These are phyloP conservation scores for Imleria badia DNA, from an alignment of 768 basidiomycete species.

Conservation along the genomic window DNA sequence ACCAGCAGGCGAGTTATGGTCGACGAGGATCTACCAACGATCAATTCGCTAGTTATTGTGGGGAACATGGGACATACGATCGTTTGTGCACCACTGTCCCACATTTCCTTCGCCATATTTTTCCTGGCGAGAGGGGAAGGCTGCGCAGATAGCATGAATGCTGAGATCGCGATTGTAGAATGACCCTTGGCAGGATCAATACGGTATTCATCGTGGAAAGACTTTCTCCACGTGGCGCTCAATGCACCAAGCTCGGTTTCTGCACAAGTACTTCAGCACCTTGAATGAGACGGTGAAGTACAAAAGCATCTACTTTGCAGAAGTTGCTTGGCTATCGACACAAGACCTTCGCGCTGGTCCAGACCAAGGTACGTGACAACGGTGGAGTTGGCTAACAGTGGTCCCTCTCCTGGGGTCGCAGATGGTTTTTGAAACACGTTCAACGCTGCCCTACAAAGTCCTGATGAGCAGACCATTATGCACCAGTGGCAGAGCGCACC, in stretches of 20 bases:
- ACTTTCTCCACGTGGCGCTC: conserved; percentile 53
- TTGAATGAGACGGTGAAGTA: neutral
- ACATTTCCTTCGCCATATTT: conserved; percentile 77
- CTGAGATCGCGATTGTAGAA: conserved; percentile 71
- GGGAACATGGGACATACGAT: conserved; percentile 47
- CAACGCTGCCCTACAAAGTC: conserved; percentile 56
- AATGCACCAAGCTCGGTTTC: conserved; percentile 48
- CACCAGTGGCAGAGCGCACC: conserved; percentile 45
- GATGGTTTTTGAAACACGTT: conserved; percentile 57
- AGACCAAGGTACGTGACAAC: conserved; percentile 68
- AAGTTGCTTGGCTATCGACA: conserved; percentile 64
- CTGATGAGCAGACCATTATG: conserved; percentile 9
- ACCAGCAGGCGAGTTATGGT: conserved; percentile 73
- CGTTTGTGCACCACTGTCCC: conserved; percentile 85
- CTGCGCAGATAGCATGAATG: conserved; percentile 82
- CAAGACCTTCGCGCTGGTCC: conserved; percentile 73
- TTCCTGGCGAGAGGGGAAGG: conserved; percentile 60
- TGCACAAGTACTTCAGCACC: conserved; percentile 29
- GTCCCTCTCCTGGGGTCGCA: conserved; percentile 28
- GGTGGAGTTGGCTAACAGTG: conserved; percentile 46
- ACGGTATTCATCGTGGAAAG: conserved; percentile 49
- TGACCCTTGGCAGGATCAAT: conserved; percentile 43
- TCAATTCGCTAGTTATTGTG: conserved; percentile 8
- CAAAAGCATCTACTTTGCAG: conserved; percentile 45
- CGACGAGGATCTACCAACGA: conserved; percentile 70